Evolutionary conservation across 2,329 filamentous ascomycete species (phyloP).

Genomic region (Penicillium sp.): DNA sequence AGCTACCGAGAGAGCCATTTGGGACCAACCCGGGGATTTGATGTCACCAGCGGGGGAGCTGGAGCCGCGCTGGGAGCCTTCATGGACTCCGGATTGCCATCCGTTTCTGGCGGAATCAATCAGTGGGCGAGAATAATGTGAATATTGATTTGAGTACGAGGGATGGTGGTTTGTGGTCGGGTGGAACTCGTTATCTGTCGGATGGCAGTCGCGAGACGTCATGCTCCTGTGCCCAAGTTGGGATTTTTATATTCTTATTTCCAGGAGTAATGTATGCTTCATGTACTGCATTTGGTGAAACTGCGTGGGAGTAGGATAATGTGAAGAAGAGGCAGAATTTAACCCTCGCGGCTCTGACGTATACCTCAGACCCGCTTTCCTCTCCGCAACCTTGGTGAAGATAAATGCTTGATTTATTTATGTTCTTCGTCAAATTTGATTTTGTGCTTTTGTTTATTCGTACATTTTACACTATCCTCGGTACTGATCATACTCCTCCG

Average conservation of each 20-base stretch:
- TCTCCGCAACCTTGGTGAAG: no score
- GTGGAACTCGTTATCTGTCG: slow-evolving; percentile 19
- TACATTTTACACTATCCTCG: slow-evolving; percentile 32
- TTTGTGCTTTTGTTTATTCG: not conserved
- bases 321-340: not conserved
- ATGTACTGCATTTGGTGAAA: not conserved
- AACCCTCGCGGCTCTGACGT: slow-evolving; percentile 3
- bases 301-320: not conserved
- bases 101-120: slow-evolving; percentile 40
- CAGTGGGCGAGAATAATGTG: slow-evolving; percentile 30
- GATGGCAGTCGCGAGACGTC: not conserved
- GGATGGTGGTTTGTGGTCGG: slow-evolving; percentile 9
- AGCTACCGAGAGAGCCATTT: slow-evolving; percentile 32
- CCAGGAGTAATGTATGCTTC: not conserved
- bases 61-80: slow-evolving; percentile 19
- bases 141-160: slow-evolving; percentile 9
- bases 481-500: slow-evolving; percentile 54
- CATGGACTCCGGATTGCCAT: slow-evolving; percentile 32
- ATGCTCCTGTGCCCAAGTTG: not conserved
- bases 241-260: not conserved
- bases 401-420: not conserved
- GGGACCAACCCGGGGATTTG: slow-evolving; percentile 21
- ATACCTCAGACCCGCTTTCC: not conserved
- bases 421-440: not conserved
- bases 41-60: slow-evolving; percentile 14